These are phyloP conservation scores for Chalaropsis thielavioides DNA, from an alignment of 2,329 filamentous ascomycete genomes.

Conservation along the genomic window DNA sequence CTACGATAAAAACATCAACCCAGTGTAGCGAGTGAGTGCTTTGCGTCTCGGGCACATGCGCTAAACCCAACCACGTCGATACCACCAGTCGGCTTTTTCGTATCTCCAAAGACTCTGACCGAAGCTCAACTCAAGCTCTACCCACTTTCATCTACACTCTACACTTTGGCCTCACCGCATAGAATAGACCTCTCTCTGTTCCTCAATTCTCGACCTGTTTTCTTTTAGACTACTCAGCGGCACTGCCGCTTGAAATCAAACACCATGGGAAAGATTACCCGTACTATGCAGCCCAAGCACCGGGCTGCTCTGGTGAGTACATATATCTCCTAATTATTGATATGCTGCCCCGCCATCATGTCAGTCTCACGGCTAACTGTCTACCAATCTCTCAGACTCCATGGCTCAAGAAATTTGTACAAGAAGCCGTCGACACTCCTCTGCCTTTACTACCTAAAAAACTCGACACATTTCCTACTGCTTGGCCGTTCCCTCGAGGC, in stretches of 20 bases:
- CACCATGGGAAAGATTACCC: slow-evolving; percentile 55
- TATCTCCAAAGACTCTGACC: not conserved
- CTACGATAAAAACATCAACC: not conserved
- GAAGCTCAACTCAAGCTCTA: not conserved
- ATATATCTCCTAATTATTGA: not conserved
- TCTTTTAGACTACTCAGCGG: not conserved
- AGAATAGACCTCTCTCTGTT: not conserved
- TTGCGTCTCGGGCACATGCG: not conserved
- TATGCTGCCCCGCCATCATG: not conserved
- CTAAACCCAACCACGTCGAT: not conserved
- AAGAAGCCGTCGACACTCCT: slow-evolving; percentile 50
- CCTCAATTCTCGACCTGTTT: not conserved
- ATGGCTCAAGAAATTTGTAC: slow-evolving; percentile 70
- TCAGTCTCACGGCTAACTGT: not conserved
- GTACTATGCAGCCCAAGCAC: slow-evolving; percentile 52
- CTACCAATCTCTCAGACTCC: slow-evolving; percentile 49
- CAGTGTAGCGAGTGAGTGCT: not conserved
- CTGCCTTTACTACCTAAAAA: slow-evolving; percentile 63
- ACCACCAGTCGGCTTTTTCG: not conserved
- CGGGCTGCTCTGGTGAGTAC: slow-evolving; percentile 48
- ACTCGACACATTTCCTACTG: slow-evolving; percentile 65
- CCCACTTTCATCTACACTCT: not conserved
- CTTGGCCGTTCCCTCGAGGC: slow-evolving; percentile 91
- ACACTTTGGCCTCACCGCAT: not conserved
- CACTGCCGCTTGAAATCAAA: slow-evolving; percentile 22